phyloP scores from a whole-genome alignment of 208 protist genomes.

The Plasmodiophora brassicae region DNA sequence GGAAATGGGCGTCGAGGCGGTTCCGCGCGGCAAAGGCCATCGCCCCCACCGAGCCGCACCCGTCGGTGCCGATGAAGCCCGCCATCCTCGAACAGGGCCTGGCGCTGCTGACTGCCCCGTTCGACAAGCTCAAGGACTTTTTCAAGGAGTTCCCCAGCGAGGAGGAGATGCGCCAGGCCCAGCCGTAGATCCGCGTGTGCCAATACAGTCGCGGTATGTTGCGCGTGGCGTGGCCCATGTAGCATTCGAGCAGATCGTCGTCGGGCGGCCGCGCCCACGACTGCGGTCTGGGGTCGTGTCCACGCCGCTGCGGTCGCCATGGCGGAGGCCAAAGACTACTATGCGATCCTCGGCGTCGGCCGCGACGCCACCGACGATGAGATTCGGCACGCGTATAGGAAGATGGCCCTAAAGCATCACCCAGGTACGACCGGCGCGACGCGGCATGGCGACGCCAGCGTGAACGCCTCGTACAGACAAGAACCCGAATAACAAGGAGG shows the following conservation, averaged over 20 bases:
- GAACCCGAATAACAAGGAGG: constrained; percentile 7
- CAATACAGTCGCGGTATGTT: no score
- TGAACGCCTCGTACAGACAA: background rate
- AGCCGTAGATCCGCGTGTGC: no score
- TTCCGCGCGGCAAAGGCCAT: background rate
- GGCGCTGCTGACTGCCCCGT: background rate
- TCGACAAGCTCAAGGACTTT: constrained; percentile 11
- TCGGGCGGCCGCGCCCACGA: no score
- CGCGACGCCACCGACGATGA: constrained; percentile 9
- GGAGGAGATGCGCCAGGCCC: background rate
- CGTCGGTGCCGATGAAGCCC: background rate
- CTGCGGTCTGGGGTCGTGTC: no score
- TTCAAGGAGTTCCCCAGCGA: constrained; percentile 3
- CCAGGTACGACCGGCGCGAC: background rate
- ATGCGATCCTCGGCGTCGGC: background rate
- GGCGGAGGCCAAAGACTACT: no score
- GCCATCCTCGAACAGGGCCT: background rate
- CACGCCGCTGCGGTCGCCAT: no score
- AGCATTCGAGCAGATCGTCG: no score
- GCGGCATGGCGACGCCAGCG: background rate
- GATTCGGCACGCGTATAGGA: background rate
- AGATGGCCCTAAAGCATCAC: background rate
- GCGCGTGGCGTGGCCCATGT: no score
- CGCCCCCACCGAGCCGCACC: background rate
- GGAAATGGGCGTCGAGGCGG: background rate